Evolutionary conservation across 2,329 filamentous ascomycete genomes (phyloP).

Genomic region (Cordyceps pruinosa): DNA sequence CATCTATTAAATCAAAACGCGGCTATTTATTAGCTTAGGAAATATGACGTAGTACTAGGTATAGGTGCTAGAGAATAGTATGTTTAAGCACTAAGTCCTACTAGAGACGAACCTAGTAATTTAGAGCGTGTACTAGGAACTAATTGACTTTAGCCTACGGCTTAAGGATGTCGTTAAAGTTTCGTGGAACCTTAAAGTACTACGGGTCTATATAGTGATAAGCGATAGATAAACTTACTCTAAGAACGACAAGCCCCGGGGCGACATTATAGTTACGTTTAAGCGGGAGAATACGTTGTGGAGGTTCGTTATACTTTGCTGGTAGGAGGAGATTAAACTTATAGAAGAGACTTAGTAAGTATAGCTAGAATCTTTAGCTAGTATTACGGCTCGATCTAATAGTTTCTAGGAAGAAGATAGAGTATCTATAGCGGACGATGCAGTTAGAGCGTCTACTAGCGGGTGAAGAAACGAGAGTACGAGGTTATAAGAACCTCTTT

Average conservation of each 20-base stretch:
- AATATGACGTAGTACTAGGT: slow-evolving; percentile 51
- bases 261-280: slow-evolving; percentile 45
- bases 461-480: slow-evolving; percentile 21
- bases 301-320: slow-evolving; percentile 43
- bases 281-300: slow-evolving; percentile 46
- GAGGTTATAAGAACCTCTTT: slow-evolving; percentile 21
- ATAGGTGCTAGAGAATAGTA: slow-evolving; percentile 33
- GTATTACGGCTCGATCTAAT: slow-evolving; percentile 14
- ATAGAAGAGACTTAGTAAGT: slow-evolving; percentile 36
- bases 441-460: slow-evolving; percentile 26
- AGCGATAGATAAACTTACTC: slow-evolving; percentile 22
- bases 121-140: slow-evolving; percentile 45
- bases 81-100: slow-evolving; percentile 49
- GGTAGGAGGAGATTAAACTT: slow-evolving; percentile 36
- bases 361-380: neutral
- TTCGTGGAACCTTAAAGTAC: slow-evolving; percentile 34
- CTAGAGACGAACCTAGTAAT: slow-evolving; percentile 34
- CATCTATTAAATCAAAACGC: slow-evolving; percentile 45
- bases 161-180: slow-evolving; percentile 41
- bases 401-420: slow-evolving; percentile 27
- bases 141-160: slow-evolving; percentile 43
- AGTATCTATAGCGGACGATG: slow-evolving; percentile 29
- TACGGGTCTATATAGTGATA: slow-evolving; percentile 37
- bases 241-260: slow-evolving; percentile 30
- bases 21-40: slow-evolving; percentile 37